These are phyloP conservation scores for Ceratocystis diversiconidia DNA, from an alignment of 2,329 filamentous ascomycete genomes.

Conservation along the genomic window DNA sequence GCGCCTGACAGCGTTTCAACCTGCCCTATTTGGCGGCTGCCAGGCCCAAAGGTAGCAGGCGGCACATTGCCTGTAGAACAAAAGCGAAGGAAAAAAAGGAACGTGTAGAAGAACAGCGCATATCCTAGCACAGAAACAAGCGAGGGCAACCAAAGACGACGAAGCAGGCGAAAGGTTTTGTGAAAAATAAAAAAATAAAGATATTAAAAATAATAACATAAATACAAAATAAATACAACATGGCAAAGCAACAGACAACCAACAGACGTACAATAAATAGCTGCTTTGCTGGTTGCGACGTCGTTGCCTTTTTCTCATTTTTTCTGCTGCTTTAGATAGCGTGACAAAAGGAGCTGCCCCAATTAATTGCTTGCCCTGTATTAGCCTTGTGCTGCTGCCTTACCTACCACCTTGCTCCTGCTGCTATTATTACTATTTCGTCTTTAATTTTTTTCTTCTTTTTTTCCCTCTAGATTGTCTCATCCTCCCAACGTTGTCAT, in stretches of 20 bases:
- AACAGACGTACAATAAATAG: neutral
- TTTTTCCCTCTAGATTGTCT: neutral
- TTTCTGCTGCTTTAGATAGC: neutral
- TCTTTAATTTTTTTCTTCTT: neutral
- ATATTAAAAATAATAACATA: too few relatives aligned
- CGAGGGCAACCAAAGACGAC: neutral
- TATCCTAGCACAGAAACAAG: neutral
- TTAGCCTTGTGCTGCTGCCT: neutral
- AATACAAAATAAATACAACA: too few relatives aligned
- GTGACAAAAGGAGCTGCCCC: neutral
- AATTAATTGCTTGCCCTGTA: neutral
- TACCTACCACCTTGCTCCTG: neutral
- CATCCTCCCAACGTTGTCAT: neutral
- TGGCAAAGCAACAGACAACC: neutral
- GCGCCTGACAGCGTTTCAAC: conserved; percentile 5
- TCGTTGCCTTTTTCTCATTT: neutral
- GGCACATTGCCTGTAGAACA: neutral
- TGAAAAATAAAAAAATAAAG: too few relatives aligned
- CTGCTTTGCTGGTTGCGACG: neutral
- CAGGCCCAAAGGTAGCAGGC: neutral
- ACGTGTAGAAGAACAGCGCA: conserved; percentile 1
- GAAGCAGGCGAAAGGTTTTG: neutral
- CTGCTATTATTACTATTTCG: neutral
- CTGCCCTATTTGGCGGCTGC: conserved; percentile 3
- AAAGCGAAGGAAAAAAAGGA: neutral